Percentiles rank a stretch among this genome's conserved stretches.
These are phyloP conservation scores for Solanum peruvianum DNA, from an alignment of 257 asterid genomes.

Conservation along the genomic window DNA sequence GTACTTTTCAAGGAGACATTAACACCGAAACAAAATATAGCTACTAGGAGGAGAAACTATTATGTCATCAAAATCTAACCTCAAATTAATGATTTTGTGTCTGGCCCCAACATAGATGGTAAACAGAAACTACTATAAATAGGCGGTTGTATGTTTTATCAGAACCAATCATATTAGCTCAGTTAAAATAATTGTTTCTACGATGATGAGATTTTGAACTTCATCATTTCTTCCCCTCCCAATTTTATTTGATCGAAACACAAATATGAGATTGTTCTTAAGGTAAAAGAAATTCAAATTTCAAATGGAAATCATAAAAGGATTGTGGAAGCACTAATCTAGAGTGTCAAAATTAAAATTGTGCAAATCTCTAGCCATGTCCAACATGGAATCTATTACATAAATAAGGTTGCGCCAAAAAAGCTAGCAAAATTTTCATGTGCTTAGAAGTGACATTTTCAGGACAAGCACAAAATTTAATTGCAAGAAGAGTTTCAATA, in stretches of 20 bases:
- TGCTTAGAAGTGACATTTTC: not conserved
- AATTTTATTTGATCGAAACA: not conserved
- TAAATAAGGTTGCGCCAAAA: not conserved
- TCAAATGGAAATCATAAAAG: not conserved
- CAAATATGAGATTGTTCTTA: not conserved
- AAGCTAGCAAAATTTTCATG: not conserved
- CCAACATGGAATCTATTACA: not conserved
- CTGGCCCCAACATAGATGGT: not conserved
- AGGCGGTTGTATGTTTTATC: not conserved
- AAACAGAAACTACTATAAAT: not conserved
- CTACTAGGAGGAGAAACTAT: not conserved
- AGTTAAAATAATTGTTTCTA: not conserved
- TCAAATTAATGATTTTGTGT: not conserved
- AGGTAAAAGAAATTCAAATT: not conserved
- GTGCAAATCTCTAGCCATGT: not conserved
- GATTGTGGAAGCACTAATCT: not conserved
- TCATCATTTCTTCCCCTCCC: not conserved
- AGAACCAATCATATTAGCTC: not conserved
- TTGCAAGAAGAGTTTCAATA: not conserved
- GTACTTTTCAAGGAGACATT: not conserved
- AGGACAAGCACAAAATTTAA: not conserved
- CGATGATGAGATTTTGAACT: not conserved
- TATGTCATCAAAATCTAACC: not conserved
- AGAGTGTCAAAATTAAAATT: not conserved
- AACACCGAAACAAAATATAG: not conserved